Evolutionary conservation across 2,329 filamentous ascomycete genomes (phyloP), one percentile per base, ranked within the genome.

Genomic region (Colletotrichum gloeosporioides): DNA sequence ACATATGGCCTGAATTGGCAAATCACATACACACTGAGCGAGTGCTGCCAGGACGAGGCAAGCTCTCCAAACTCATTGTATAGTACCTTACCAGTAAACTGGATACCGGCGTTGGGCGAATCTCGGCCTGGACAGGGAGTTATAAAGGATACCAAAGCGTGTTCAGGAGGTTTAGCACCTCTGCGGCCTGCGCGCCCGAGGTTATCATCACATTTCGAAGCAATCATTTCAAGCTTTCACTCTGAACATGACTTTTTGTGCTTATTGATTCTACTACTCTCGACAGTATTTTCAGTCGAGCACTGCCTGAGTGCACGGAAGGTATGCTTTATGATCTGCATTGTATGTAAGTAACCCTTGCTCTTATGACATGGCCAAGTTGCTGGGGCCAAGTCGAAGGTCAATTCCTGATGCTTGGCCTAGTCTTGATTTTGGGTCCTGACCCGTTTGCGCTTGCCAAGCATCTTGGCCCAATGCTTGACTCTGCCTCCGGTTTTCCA

Each of bases 141-240:
- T 71, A 22, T 55, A 69, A 74, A 73, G 70, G 74, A 76, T 76
- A 76, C 74, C 74, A 76, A 69, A 76, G 74, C 73, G 73, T 59
- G 32, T 61, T 73, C 77, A 81, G 64, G 78, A 68, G n/a, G 31
- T 8, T 39, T 13, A 44, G 32, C 25, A 39, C 22, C 53, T 69
- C 9, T 31, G 31, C 22, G 53, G 66, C 53, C 53, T 61, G 31
- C 66, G 53, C 39, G 53, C 53, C 53, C 32, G 55, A 68, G 66
- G 31, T 15, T 15, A 22, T 16, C 53, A 31, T 12, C 66, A 49
- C 31, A 39, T 69, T 44, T 61, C 59, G 34, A 69, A 61, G 22
- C 32, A n/a, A 16, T 39, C 32, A 61, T 61, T 61, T 66, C 27
- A 31, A 44, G 34, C 25, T 66, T 53, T 53, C 63, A 53, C 25